Conservation (phyloP, 2,329 filamentous ascomycete genomes). For the Aspergillus neotritici region DNA sequence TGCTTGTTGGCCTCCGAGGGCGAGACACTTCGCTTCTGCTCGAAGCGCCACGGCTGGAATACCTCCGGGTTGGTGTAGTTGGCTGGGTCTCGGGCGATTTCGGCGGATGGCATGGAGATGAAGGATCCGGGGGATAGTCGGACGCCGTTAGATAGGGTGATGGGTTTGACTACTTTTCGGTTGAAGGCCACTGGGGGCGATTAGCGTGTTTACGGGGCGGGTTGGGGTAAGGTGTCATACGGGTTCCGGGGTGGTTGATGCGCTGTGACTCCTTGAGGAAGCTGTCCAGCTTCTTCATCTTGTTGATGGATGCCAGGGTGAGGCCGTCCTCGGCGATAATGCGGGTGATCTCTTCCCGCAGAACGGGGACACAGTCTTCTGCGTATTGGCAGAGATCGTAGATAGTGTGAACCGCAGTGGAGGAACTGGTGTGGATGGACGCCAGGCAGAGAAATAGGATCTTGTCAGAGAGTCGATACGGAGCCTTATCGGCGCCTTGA, state of each 20-base stretch:
- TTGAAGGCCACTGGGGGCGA: constrained; percentile 12
- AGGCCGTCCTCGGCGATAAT: constrained; percentile 11
- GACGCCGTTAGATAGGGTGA: constrained; percentile 19
- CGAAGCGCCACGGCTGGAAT: constrained; percentile 22
- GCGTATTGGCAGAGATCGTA: constrained; percentile 18
- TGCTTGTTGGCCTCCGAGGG: constrained; percentile 9
- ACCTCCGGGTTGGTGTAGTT: constrained; percentile 10
- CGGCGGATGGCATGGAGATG: constrained; percentile 10
- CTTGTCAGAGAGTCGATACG: constrained; percentile 10
- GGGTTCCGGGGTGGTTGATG: constrained; percentile 9
- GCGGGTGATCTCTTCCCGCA: constrained; percentile 13
- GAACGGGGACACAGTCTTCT: constrained; percentile 15
- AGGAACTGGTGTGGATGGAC: constrained; percentile 14
- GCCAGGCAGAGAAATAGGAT: constrained; percentile 11
- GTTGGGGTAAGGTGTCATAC: constrained; percentile 7
- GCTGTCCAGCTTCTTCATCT: constrained; percentile 17
- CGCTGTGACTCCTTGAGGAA: constrained; percentile 20
- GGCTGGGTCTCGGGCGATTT: constrained; percentile 15
- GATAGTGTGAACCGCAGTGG: constrained; percentile 8
- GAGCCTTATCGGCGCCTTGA: constrained; percentile 5
- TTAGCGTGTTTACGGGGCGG: neutral
- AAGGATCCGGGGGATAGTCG: constrained; percentile 12
- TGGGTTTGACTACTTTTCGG: constrained; percentile 9
- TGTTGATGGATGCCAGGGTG: constrained; percentile 8
- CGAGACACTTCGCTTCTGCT: constrained; percentile 7